These are phyloP conservation scores for Ustilago lituana DNA, from an alignment of 1,284 basidiomycete species.

Conservation along the genomic window DNA sequence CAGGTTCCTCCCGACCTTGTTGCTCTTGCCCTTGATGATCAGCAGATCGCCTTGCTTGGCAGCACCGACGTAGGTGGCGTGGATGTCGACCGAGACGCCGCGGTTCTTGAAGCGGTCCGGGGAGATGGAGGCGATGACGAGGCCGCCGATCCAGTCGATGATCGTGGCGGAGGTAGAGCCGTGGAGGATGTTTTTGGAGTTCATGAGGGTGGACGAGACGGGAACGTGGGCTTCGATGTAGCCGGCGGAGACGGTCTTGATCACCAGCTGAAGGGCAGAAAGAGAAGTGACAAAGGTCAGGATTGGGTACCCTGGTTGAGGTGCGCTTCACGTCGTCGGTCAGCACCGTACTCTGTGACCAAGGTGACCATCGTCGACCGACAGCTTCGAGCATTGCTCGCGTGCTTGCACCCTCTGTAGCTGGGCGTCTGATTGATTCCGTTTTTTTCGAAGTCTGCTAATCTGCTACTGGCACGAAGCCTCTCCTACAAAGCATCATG, in stretches of 20 bases:
- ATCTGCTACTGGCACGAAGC: too few relatives aligned
- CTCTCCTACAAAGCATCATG: background rate
- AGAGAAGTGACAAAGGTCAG: background rate
- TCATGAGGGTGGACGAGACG: slow-evolving; percentile 40
- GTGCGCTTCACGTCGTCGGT: too few relatives aligned
- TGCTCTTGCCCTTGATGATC: slow-evolving; percentile 40
- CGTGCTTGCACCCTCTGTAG: too few relatives aligned
- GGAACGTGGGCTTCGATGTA: slow-evolving; percentile 45
- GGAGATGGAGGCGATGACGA: slow-evolving; percentile 47
- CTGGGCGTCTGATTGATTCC: too few relatives aligned
- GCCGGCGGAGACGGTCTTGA: slow-evolving; percentile 25
- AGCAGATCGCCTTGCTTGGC: slow-evolving; percentile 48
- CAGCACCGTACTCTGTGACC: too few relatives aligned
- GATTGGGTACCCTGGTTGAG: too few relatives aligned
- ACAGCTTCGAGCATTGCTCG: too few relatives aligned
- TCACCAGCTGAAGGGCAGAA: slow-evolving; percentile 14
- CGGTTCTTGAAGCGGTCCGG: slow-evolving; percentile 36
- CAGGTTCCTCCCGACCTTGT: slow-evolving; percentile 50
- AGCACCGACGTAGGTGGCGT: slow-evolving; percentile 45
- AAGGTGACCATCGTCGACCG: too few relatives aligned
- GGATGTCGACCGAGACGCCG: slow-evolving; percentile 54
- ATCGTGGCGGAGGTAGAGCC: slow-evolving; percentile 55
- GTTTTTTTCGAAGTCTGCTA: too few relatives aligned
- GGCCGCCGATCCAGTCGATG: slow-evolving; percentile 53
- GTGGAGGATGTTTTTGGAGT: slow-evolving; percentile 51